Evolutionary conservation across 2,329 filamentous ascomycete species (phyloP), one percentile per base, ranked within the genome.

Genomic region (Exophiala dermatitidis): DNA sequence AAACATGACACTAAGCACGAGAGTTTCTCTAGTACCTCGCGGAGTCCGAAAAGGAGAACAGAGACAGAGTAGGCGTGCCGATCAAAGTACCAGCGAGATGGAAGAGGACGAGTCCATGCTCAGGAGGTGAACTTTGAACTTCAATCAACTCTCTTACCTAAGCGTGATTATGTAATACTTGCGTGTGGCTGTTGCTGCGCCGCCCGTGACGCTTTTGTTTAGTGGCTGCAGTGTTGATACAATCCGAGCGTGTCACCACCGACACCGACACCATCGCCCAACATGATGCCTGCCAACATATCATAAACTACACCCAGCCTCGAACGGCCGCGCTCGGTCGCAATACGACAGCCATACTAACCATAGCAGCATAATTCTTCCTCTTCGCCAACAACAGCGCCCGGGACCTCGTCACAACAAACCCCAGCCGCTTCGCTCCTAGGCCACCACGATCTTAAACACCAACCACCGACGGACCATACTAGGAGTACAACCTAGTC

Each of bases 301-400:
- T 9, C 28, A 3, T 41, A 41, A 28, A 26, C 38, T 12, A 41
- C 38, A 28, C 26, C 10, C 26, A 12, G 36, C 9, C 36, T 38
- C 12, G 12, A 41, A 12, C 12, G 12, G 12, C 10, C 10, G 28
- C 42, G 42, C 42, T 45, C 42, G 28, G 28, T 32, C 28, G 42
- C 30, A 33, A 33, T 37, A 48, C 10, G 30, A 40, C 49, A 33
- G 38, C 12, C 37, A 55, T 52, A 58, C 55, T 58, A 58, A 58
- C 52, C 43, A 45, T 40, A 55, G 45, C 52, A 57, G 55, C 42
- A 31, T 45, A 45, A 4, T 4, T n/a, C 30, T 45, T 9, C 4
- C 3, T 28, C 12, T 30, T 6, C 5, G 4, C n/a, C 29, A 19
- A 31, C 42, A 19, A 45, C 42, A 19, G 10, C 42, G 4, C 26